Evolutionary conservation across 2,329 filamentous ascomycete species (phyloP), one percentile per base, ranked within the genome.

Genomic region (Westerdykella ornata): DNA sequence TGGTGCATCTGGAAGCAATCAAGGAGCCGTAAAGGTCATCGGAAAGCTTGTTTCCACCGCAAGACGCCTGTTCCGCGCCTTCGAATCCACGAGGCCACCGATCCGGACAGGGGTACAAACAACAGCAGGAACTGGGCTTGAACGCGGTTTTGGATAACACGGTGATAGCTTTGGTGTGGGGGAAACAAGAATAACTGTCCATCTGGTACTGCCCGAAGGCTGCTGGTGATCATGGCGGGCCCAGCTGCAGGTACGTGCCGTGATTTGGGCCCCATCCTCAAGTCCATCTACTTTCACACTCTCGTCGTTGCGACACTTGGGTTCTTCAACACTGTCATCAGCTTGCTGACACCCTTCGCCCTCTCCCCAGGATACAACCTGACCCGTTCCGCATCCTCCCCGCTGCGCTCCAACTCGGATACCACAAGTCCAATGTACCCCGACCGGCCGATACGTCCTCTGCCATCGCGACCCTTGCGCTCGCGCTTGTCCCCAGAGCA

Each of bases 391-490:
- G 43, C 55, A 52, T 66, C 62, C 41, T 66, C 63, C 55, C 57
- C 64, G 54, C 53, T 66, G 51, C 57, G 62, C 53, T 64, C 61
- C 46, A 63, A 62, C 31, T 72, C 81, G 51, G 88, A 95, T 72
- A 84, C 84, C 44, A 76, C 81, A 49, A 92, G 88, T 45, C 80
- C 85, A 45, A 74, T 87, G 58, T 94, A 86, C 63, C 88, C 88
- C 52, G 86, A 94, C 63, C 83, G 92, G 67, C 85, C 90, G 46
- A 98, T 98, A 63, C 84, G 88, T 61, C 92, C 92, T 42, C 72
- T 98, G 46, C 92, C 92, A 33, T 92, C 86, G 69, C 84, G 88
- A 58, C 84, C 86, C 50, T 76, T 98, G 41, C 86, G 89, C 56
- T 88, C 92, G 63, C 82, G 87, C 42, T 74, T 98, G 39, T 89